Conservation (phyloP, 2,329 filamentous ascomycete genomes). For the Pseudogymnoascus sp. region DNA sequence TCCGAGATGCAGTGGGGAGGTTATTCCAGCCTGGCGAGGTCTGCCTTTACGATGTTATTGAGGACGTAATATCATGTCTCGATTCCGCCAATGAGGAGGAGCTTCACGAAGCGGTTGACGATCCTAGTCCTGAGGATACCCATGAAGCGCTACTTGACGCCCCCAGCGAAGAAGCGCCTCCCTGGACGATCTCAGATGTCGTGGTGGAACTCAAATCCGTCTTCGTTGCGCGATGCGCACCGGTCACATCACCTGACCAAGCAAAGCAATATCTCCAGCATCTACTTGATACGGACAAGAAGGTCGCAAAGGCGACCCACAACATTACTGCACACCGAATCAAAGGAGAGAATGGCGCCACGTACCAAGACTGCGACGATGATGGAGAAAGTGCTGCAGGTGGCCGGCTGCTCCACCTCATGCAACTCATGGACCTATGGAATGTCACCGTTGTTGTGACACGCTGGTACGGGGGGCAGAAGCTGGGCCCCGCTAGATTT, state of each 20-base stretch:
- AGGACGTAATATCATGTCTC: slow-evolving; percentile 49
- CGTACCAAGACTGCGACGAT: slow-evolving; percentile 87
- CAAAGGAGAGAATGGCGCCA: slow-evolving; percentile 43
- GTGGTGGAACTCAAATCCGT: slow-evolving; percentile 78
- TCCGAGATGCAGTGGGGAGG: slow-evolving; percentile 58
- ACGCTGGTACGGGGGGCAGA: slow-evolving; percentile 89
- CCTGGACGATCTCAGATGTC: slow-evolving; percentile 69
- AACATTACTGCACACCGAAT: slow-evolving; percentile 96
- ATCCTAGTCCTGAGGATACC: not conserved
- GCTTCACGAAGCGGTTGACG: slow-evolving; percentile 9
- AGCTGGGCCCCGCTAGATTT: slow-evolving; percentile 83
- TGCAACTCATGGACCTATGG: slow-evolving; percentile 95
- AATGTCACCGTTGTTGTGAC: slow-evolving; percentile 88
- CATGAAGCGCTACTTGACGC: slow-evolving; percentile 17
- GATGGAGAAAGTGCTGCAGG: slow-evolving; percentile 94
- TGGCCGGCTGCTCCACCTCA: slow-evolving; percentile 72
- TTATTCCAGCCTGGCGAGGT: slow-evolving; percentile 68
- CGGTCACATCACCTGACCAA: slow-evolving; percentile 61
- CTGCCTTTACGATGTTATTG: slow-evolving; percentile 86
- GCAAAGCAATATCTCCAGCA: slow-evolving; percentile 66
- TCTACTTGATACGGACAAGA: slow-evolving; percentile 74
- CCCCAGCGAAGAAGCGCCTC: slow-evolving; percentile 26
- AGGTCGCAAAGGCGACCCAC: slow-evolving; percentile 79
- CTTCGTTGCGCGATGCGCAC: slow-evolving; percentile 72
- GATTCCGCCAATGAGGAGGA: slow-evolving; percentile 21